phyloP scores from a whole-genome alignment of 208 protist species.

The Lotmaria passim region DNA sequence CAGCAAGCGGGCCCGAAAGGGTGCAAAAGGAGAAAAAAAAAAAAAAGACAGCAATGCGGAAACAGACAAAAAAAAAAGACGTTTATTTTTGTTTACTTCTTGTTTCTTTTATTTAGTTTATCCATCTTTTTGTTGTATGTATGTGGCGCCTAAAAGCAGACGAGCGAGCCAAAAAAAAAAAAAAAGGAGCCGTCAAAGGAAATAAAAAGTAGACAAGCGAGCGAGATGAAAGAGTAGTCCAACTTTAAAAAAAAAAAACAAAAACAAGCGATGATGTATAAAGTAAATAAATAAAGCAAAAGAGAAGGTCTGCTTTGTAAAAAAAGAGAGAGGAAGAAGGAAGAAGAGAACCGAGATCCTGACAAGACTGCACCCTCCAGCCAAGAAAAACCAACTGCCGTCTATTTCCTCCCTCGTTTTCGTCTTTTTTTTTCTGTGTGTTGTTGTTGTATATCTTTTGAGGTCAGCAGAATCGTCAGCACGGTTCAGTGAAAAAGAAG shows the following conservation, averaged over 20 bases:
- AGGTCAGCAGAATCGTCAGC: too few relatives aligned
- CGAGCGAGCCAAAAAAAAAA: not conserved
- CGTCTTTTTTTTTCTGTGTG: not conserved
- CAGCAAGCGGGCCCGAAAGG: too few relatives aligned
- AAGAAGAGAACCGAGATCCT: not conserved
- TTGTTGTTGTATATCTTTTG: too few relatives aligned
- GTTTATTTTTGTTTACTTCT: not conserved
- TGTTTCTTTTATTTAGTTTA: not conserved
- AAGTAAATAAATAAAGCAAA: conserved; percentile 10
- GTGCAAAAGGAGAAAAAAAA: conserved; percentile 13
- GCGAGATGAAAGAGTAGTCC: too few relatives aligned
- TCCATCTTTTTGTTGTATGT: not conserved
- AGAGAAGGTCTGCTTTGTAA: conserved; percentile 7
- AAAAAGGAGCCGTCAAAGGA: not conserved
- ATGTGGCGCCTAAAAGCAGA: not conserved
- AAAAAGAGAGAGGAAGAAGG: not conserved
- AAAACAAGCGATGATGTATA: not conserved
- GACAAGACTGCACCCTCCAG: too few relatives aligned
- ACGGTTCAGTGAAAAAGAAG: too few relatives aligned
- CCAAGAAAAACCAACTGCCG: not conserved
- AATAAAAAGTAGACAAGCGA: too few relatives aligned
- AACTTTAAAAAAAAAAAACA: not conserved
- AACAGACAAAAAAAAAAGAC: not conserved
- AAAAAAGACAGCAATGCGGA: conserved; percentile 24
- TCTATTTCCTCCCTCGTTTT: not conserved